Percentiles rank a stretch among this genome's conserved stretches.
These are phyloP conservation scores for Taxillus chinensis DNA, from an alignment of 164 flowering plant genomes.

Conservation along the genomic window DNA sequence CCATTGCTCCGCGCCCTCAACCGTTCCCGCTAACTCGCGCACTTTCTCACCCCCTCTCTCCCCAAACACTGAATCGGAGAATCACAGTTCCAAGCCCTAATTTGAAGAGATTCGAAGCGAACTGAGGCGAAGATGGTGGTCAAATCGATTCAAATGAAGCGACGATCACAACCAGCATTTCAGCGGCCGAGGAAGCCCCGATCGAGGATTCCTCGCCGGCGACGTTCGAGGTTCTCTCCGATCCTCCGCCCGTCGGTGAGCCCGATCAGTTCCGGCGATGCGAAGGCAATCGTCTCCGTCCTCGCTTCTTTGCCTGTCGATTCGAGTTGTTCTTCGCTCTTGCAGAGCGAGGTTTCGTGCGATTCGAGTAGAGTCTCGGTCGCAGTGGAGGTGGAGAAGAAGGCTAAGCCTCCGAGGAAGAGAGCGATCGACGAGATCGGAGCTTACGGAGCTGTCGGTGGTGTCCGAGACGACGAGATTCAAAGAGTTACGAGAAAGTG, in stretches of 20 bases:
- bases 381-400: slow-evolving; percentile 1
- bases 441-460: slow-evolving; percentile 5
- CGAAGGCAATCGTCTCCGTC: slow-evolving; percentile 6
- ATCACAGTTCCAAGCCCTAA: not conserved
- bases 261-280: not conserved
- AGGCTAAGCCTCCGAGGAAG: slow-evolving; percentile 11
- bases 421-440: slow-evolving; percentile 11
- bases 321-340: slow-evolving; percentile 24
- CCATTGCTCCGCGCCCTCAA: no score
- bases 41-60: not conserved
- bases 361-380: slow-evolving; percentile 24
- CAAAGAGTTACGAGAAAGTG: slow-evolving; percentile 33
- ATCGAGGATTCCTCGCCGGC: slow-evolving; percentile 44
- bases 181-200: slow-evolving; percentile 45
- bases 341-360: slow-evolving; percentile 28
- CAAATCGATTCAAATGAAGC: not conserved
- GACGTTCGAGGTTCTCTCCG: slow-evolving; percentile 35
- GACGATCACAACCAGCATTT: not conserved
- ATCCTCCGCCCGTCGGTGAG: slow-evolving; percentile 9
- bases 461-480: slow-evolving; percentile 3
- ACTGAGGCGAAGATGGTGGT: not conserved
- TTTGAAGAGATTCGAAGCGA: not conserved
- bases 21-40: no score
- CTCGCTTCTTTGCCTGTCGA: slow-evolving; percentile 7
- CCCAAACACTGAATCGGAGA: not conserved